Conservation (phyloP, 1,284 basidiomycete genomes). For the Lentinula novae-zelandiae region DNA sequence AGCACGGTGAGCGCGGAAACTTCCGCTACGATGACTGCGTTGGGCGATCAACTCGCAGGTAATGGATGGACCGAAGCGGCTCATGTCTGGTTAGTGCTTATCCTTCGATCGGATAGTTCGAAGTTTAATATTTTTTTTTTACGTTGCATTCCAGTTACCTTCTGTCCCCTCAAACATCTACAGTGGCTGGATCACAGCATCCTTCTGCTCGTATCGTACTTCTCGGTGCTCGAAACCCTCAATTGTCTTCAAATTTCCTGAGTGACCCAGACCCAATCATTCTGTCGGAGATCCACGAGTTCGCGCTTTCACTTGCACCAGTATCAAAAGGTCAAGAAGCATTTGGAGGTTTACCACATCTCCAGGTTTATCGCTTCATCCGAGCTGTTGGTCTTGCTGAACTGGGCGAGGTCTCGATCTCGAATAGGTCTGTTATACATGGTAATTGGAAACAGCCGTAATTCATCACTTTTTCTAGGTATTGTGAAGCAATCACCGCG, state of each 20-base stretch:
- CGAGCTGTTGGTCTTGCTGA: slow-evolving; percentile 80
- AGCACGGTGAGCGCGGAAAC: slow-evolving; percentile 65
- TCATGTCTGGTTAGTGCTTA: slow-evolving; percentile 74
- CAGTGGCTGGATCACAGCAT: slow-evolving; percentile 65
- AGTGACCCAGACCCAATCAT: slow-evolving; percentile 80
- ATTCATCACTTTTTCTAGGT: slow-evolving; percentile 45
- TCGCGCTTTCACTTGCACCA: slow-evolving; percentile 76
- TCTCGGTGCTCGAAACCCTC: slow-evolving; percentile 62
- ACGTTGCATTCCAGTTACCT: slow-evolving; percentile 63
- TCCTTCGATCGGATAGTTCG: not conserved
- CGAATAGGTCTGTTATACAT: slow-evolving; percentile 56
- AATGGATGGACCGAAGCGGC: slow-evolving; percentile 83
- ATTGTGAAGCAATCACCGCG: slow-evolving; percentile 88
- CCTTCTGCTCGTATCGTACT: slow-evolving; percentile 62
- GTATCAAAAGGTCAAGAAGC: slow-evolving; percentile 83
- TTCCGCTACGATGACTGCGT: slow-evolving; percentile 76
- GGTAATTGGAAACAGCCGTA: too few species aligned
- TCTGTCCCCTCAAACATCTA: slow-evolving; percentile 81
- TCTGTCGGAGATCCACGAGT: slow-evolving; percentile 92
- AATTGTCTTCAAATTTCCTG: slow-evolving; percentile 47
- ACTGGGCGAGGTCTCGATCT: slow-evolving; percentile 69
- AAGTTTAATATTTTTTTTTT: slow-evolving; percentile 5
- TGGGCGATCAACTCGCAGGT: slow-evolving; percentile 79
- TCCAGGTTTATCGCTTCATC: slow-evolving; percentile 87
- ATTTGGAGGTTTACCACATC: slow-evolving; percentile 79